phyloP scores from a whole-genome alignment of 805 yeast species.

The Saturnispora kantuleensis region DNA sequence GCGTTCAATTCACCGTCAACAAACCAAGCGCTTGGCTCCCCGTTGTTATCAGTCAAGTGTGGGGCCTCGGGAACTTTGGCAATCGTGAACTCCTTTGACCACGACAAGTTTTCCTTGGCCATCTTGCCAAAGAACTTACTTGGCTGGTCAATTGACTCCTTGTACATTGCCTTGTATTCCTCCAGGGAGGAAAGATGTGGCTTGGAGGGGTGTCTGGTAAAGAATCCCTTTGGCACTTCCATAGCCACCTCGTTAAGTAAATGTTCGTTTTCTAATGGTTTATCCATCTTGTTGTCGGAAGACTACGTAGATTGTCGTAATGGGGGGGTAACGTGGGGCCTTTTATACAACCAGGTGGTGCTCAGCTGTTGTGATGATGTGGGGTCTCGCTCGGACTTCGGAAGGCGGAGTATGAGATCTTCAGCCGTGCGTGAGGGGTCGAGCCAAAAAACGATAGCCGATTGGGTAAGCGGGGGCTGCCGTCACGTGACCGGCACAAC shows the following conservation, averaged over 20 bases:
- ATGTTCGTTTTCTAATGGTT: constrained; percentile 27
- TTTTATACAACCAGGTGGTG: not conserved
- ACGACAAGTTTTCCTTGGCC: constrained; percentile 40
- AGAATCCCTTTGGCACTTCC: constrained; percentile 27
- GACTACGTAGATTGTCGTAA: too few species aligned
- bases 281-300: not conserved
- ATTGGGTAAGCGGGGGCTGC: too few species aligned
- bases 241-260: constrained; percentile 23
- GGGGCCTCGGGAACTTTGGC: constrained; percentile 35
- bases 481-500: too few species aligned
- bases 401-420: not conserved
- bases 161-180: constrained; percentile 39
- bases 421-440: too few species aligned
- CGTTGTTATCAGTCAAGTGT: constrained; percentile 37
- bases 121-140: constrained; percentile 42
- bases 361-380: not conserved
- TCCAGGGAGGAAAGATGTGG: constrained; percentile 41
- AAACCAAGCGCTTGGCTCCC: constrained; percentile 61
- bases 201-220: constrained; percentile 33
- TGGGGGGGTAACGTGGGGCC: not conserved
- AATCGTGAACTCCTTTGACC: constrained; percentile 43
- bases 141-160: constrained; percentile 49
- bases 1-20: constrained; percentile 74
- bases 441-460: too few species aligned
- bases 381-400: not conserved